Evolutionary conservation across 2,329 filamentous ascomycete genomes (phyloP), one percentile per base, ranked within the genome.

Genomic region (Botrytis cinerea): DNA sequence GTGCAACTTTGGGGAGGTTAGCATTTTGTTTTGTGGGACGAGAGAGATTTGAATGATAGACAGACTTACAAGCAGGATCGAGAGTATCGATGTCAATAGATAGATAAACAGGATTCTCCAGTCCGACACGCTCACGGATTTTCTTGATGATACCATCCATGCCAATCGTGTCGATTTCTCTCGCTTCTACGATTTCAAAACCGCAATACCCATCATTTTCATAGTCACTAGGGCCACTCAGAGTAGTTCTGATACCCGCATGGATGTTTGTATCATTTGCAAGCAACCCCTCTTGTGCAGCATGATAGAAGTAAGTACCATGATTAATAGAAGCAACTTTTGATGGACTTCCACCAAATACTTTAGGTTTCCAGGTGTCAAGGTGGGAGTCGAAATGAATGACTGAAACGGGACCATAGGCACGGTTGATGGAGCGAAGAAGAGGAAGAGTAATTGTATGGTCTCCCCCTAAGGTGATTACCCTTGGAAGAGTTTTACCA

Each of bases 271-370:
- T 92, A 84, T 96, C 92, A 80, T 96, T 97, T 75, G 87, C 87
- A 32, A 97, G 85, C 25, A 96, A 85, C 4, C 93, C 93, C 81
- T 96, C 93, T 83, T 90, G 88, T 0, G 91, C 84, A 0, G 93
- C 93, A 81, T 95, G 92, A 83, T 91, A 96, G 84, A 97, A 97
- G 84, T 96, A 96, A 1, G 93, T 96, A 60, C 93, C 93, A 83
- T 96, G 93, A 83, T 96, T 97, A 84, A 97, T 91, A 76, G 87
- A 87, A 32, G 93, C 93, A 57, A 90, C 88, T 75, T 94, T 88
- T 43, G 89, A 92, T 0, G 93, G 93, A 0, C 92, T 90, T 45
- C 93, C 93, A 71, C 94, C 93, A 78, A 97, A 97, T 40, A 96
- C 93, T 81, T 95, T 95, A 61, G 93, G 94, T 74, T 88, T 89